Base-by-base conservation (phyloP, 345 rosid genomes). In the Eucalyptus grandis region DNA sequence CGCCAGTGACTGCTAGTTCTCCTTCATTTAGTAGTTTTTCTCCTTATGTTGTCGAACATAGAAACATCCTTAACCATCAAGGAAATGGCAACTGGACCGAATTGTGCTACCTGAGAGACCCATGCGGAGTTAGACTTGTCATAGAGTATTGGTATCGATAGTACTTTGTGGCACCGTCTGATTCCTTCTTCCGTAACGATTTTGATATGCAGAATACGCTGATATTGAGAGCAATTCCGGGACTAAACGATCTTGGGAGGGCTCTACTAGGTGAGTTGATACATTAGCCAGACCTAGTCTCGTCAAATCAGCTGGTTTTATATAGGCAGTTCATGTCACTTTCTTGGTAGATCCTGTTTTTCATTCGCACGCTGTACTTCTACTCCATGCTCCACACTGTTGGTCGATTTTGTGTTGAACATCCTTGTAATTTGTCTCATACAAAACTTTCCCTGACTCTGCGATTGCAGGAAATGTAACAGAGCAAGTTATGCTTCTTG, bases 401-500 rank as follows among this genome's bases (percentile, higher is more conserved):
- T 50, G 54, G 43, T 51, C 37, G 44, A 51, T 21, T 49, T 31
- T 49, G 56, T 16, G 31, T 31, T 4, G 16, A 86, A 34, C 30
- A 9, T n/a, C 46, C 15, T n/a, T 7, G 31, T 22, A 46, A 46
- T 85, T 26, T 49, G 40, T 51, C 34, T 31, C 24, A n/a, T 86
- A 47, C 37, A 88, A 50, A 15, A 40, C 56, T 89, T 86, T 89
- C 50, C 89, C 82, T 91, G 47, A 82, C 91, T 67, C 53, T 49
- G 50, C 89, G 12, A 54, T 88, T 93, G 92, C 95, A 97, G 99
- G 98, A 56, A 87, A 94, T 86, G 87, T 93, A 91, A 92, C 99
- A 11, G 98, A 98, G 93, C 99, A 98, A 92, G 93, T 98, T 92
- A 98, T 98, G 99, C 95, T 98, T 91, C 98, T 97, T 49, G 99